Percentiles rank a stretch among this genome's conserved stretches.
These are phyloP conservation scores for Cercospora sp. DNA, from an alignment of 2,329 filamentous ascomycete genomes.

Conservation along the genomic window DNA sequence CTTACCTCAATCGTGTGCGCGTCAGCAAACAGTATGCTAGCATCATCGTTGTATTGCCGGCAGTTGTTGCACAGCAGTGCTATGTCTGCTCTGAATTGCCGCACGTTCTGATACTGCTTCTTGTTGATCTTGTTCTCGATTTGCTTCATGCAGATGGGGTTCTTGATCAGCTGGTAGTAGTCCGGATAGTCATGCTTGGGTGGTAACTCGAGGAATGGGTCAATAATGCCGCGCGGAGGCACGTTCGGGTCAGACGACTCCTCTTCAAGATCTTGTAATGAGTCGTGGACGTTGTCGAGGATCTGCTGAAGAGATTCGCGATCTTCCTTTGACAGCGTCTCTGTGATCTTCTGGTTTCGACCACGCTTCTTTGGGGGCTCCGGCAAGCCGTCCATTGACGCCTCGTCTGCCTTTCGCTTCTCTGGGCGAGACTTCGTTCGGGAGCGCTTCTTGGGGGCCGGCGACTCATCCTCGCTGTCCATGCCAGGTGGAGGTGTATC, in stretches of 20 bases:
- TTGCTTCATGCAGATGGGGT: slow-evolving; percentile 93
- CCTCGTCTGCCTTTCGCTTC: slow-evolving; percentile 83
- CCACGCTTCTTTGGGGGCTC: slow-evolving; percentile 73
- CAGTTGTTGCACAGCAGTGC: slow-evolving; percentile 85
- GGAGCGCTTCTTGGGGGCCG: slow-evolving; percentile 69
- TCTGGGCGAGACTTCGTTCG: slow-evolving; percentile 72
- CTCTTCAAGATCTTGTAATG: slow-evolving; percentile 80
- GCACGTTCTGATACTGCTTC: slow-evolving; percentile 81
- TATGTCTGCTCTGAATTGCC: slow-evolving; percentile 80
- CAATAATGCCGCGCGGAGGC: slow-evolving; percentile 78
- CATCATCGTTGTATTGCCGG: slow-evolving; percentile 94
- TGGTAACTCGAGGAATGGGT: slow-evolving; percentile 88
- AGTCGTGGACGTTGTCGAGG: slow-evolving; percentile 73
- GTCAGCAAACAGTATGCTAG: slow-evolving; percentile 86
- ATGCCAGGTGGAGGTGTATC: slow-evolving; percentile 77
- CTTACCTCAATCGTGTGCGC: slow-evolving; percentile 89
- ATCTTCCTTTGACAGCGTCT: slow-evolving; percentile 66
- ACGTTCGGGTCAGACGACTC: slow-evolving; percentile 61
- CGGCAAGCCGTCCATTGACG: slow-evolving; percentile 67
- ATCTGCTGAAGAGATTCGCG: slow-evolving; percentile 78
- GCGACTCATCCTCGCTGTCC: slow-evolving; percentile 74
- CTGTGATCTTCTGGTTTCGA: slow-evolving; percentile 66
- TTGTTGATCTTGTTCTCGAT: slow-evolving; percentile 95
- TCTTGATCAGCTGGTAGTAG: slow-evolving; percentile 91
- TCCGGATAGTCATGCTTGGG: slow-evolving; percentile 88